A percentile compares a stretch with the other conserved stretches of the same genome.
Conservation (phyloP, 169 alveolate genomes). For the Theileria luwenshuni region DNA sequence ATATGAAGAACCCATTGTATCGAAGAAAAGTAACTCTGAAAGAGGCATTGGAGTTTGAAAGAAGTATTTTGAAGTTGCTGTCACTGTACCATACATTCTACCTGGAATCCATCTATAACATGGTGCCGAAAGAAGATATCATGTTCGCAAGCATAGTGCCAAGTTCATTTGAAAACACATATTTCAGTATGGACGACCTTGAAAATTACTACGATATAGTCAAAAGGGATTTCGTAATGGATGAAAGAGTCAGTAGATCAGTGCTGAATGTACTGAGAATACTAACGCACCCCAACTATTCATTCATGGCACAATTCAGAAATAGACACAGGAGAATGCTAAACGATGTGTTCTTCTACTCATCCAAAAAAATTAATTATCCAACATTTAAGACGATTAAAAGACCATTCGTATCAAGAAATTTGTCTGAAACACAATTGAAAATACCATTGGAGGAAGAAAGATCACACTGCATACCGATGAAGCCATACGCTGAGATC, state of each 20-base stretch:
- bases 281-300: slow-evolving; percentile 51
- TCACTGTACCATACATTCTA: slow-evolving; percentile 40
- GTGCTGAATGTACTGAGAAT: slow-evolving; percentile 20
- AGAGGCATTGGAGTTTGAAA: slow-evolving; percentile 53
- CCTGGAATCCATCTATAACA: slow-evolving; percentile 50
- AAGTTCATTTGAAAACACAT: slow-evolving; percentile 27
- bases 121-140: slow-evolving; percentile 28
- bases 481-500: slow-evolving; percentile 51
- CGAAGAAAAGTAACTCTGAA: slow-evolving; percentile 49
- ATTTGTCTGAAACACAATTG: neutral
- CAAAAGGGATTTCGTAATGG: slow-evolving; percentile 43
- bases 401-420: slow-evolving; percentile 10
- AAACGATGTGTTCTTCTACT: slow-evolving; percentile 58
- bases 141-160: slow-evolving; percentile 63
- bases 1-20: slow-evolving; percentile 21
- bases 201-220: slow-evolving; percentile 19
- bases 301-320: slow-evolving; percentile 51
- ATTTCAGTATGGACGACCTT: slow-evolving; percentile 42
- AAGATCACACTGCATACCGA: neutral
- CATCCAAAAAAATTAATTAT: slow-evolving; percentile 34
- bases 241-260: slow-evolving; percentile 28
- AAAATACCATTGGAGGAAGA: neutral
- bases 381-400: slow-evolving; percentile 14
- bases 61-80: slow-evolving; percentile 34
- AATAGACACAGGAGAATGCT: slow-evolving; percentile 55